These are phyloP conservation scores for Eutypella sp. DNA, from an alignment of 2,329 filamentous ascomycete species.

Conservation along the genomic window DNA sequence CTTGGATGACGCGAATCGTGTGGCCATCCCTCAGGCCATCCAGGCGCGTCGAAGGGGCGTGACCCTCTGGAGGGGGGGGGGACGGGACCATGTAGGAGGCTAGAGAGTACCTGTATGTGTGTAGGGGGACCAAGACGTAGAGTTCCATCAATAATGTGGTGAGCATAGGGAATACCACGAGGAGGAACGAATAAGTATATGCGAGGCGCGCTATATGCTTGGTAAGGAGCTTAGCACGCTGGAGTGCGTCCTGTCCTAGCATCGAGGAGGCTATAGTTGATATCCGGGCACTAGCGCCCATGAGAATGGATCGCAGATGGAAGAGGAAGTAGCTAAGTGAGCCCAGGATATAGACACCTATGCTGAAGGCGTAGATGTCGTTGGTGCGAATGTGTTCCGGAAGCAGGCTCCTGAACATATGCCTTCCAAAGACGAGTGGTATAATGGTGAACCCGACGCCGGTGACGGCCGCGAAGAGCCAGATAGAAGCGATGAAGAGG, in stretches of 20 bases:
- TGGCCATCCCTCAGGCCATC: conserved; percentile 41
- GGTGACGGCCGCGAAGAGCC: conserved; percentile 85
- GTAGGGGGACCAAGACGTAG: conserved; percentile 81
- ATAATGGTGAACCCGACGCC: conserved; percentile 82
- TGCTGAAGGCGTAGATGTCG: conserved; percentile 93
- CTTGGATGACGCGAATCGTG: conserved; percentile 81
- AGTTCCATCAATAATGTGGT: conserved; percentile 79
- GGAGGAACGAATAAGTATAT: conserved; percentile 72
- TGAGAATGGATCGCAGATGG: conserved; percentile 40
- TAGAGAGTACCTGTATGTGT: conserved; percentile 65
- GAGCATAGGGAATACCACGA: conserved; percentile 75
- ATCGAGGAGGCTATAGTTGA: conserved; percentile 19
- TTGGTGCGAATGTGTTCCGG: conserved; percentile 73
- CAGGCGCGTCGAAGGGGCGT: conserved; percentile 23
- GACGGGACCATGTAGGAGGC: background rate
- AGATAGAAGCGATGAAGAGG: conserved; percentile 83
- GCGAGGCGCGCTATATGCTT: conserved; percentile 43
- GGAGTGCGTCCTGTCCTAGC: conserved; percentile 26
- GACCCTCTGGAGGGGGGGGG: conserved; percentile 13
- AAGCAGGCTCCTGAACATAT: conserved; percentile 68
- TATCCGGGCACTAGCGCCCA: conserved; percentile 27
- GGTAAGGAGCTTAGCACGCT: conserved; percentile 22
- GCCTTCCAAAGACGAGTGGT: conserved; percentile 79
- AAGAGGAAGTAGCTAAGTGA: conserved; percentile 58
- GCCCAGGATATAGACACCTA: conserved; percentile 79